These are phyloP conservation scores for Albugo candida DNA, from an alignment of 352 stramenopile genomes.

Conservation along the genomic window DNA sequence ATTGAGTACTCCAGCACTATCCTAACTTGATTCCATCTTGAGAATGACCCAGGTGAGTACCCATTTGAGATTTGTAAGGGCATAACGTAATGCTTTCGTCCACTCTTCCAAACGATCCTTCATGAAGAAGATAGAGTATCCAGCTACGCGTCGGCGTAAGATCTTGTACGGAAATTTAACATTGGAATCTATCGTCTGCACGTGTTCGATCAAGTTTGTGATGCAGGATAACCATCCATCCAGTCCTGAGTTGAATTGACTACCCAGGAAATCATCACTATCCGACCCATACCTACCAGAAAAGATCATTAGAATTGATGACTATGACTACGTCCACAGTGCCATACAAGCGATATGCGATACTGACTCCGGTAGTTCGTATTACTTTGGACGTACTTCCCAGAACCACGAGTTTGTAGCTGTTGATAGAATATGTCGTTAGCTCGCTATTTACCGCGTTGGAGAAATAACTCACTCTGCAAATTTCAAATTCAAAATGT, in stretches of 20 bases:
- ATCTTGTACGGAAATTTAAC: conserved; percentile 70
- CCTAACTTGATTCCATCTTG: background rate
- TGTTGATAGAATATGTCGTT: conserved; percentile 7
- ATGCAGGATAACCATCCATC: conserved; percentile 64
- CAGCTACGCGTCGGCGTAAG: conserved; percentile 35
- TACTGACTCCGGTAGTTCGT: conserved; percentile 8
- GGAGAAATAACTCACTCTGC: conserved; percentile 26
- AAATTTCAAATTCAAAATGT: conserved; percentile 38
- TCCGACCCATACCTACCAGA: conserved; percentile 57
- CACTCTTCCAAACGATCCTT: conserved; percentile 69
- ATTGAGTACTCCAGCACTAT: no score
- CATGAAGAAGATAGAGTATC: conserved; percentile 49
- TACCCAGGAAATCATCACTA: conserved; percentile 67
- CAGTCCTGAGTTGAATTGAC: conserved; percentile 70
- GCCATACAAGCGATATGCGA: background rate
- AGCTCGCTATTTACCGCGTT: conserved; percentile 2
- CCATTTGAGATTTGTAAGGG: conserved; percentile 70
- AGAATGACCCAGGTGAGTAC: conserved; percentile 33
- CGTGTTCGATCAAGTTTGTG: conserved; percentile 34
- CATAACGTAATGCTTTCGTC: conserved; percentile 74
- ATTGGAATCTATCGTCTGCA: conserved; percentile 27
- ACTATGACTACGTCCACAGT: background rate
- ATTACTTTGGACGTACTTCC: conserved; percentile 79
- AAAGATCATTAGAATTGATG: conserved; percentile 4
- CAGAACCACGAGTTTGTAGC: conserved; percentile 72